Conservation (phyloP, 1,139 yeast genomes). For the Scheffersomyces lignicola region DNA sequence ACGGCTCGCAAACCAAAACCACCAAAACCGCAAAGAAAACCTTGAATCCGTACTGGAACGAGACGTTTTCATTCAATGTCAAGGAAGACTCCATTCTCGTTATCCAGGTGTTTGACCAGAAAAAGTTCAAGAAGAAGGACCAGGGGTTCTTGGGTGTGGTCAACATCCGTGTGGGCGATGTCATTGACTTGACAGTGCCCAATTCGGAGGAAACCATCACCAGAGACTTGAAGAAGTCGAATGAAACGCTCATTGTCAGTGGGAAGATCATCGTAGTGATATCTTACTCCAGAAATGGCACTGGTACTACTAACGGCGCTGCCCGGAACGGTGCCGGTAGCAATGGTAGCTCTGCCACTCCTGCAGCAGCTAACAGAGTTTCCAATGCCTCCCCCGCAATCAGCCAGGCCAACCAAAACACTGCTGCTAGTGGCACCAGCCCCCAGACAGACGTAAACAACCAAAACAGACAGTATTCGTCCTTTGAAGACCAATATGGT, state of each 20-base stretch:
- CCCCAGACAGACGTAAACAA: conserved; percentile 21
- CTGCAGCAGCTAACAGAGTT: conserved; percentile 14
- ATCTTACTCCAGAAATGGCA: conserved; percentile 38
- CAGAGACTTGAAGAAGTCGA: conserved; percentile 86
- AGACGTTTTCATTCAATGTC: conserved; percentile 75
- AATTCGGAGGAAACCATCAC: conserved; percentile 84
- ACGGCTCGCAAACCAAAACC: conserved; percentile 94
- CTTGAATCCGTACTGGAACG: conserved; percentile 97
- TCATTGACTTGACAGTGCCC: conserved; percentile 65
- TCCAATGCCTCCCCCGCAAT: conserved; percentile 11
- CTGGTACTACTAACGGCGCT: conserved; percentile 7
- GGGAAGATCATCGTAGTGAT: conserved; percentile 86
- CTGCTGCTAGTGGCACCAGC: conserved; percentile 17
- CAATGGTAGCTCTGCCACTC: conserved; percentile 11
- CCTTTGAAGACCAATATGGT: conserved; percentile 96
- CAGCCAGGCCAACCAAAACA: neutral
- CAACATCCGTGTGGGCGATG: conserved; percentile 87
- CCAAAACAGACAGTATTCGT: conserved; percentile 66
- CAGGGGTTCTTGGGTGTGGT: conserved; percentile 99
- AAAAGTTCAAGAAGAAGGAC: conserved; percentile 95
- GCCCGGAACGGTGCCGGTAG: conserved; percentile 8
- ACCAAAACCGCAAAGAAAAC: conserved; percentile 94
- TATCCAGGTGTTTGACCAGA: conserved; percentile 94
- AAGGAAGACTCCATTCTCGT: conserved; percentile 85
- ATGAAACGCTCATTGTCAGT: conserved; percentile 86